phyloP scores from a whole-genome alignment of 129 eudicot genomes.

The Centella asiatica region DNA sequence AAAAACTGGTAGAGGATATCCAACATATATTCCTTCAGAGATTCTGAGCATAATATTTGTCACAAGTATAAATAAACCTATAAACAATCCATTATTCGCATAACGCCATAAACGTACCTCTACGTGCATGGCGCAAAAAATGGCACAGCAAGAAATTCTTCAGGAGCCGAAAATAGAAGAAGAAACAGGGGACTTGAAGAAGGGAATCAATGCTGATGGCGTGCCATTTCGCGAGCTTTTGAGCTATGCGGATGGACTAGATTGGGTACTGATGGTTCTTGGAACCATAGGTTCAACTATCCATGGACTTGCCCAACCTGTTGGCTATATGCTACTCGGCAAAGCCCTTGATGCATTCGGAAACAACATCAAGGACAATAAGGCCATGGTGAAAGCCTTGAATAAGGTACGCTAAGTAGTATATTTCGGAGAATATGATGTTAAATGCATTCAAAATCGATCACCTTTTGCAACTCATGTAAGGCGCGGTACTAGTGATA shows the following conservation, averaged over 20 bases:
- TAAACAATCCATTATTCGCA: not conserved
- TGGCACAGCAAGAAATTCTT: slow-evolving; percentile 1
- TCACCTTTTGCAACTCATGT: too few relatives aligned
- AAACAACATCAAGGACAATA: slow-evolving; percentile 35
- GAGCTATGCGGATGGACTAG: slow-evolving; percentile 62
- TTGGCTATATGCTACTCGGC: slow-evolving; percentile 68
- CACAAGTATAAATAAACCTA: slow-evolving; percentile 12
- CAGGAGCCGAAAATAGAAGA: slow-evolving; percentile 10
- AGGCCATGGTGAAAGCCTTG: slow-evolving; percentile 69
- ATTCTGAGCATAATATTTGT: not conserved
- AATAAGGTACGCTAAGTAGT: slow-evolving; percentile 32
- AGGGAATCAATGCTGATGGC: slow-evolving; percentile 19
- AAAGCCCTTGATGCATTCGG: slow-evolving; percentile 84
- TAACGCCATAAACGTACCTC: not conserved
- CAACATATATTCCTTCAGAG: slow-evolving; percentile 23
- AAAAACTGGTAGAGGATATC: slow-evolving; percentile 23
- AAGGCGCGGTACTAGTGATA: too few relatives aligned
- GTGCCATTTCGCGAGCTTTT: slow-evolving; percentile 54
- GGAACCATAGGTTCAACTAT: slow-evolving; percentile 64
- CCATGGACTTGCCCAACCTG: slow-evolving; percentile 80
- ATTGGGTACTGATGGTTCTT: slow-evolving; percentile 62
- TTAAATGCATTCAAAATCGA: too few relatives aligned
- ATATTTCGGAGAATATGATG: not conserved
- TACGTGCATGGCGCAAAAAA: slow-evolving; percentile 11
- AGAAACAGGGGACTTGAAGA: slow-evolving; percentile 18